Conservation (phyloP, 176 grass and related monocot genomes). For the Alloteropsis semialata region DNA sequence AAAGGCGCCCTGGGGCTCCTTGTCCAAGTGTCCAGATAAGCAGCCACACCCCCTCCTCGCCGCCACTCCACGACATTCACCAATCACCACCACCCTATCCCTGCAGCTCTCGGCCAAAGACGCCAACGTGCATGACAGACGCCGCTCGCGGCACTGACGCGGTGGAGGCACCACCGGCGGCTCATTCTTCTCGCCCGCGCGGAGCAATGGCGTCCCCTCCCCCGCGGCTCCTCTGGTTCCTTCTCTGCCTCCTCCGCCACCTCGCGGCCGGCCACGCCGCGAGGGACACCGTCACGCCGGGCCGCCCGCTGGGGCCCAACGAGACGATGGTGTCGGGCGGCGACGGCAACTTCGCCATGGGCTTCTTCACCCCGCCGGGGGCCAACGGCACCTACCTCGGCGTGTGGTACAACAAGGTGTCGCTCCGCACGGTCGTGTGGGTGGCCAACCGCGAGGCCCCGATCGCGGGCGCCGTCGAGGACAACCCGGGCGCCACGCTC, state of each 20-base stretch:
- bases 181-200: background rate
- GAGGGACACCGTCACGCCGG: constrained; percentile 38
- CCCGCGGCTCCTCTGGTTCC: background rate
- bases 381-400: constrained; percentile 49
- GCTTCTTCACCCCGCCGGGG: constrained; percentile 57
- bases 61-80: constrained; percentile 10
- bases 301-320: constrained; percentile 35
- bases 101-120: background rate
- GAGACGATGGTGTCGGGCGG: constrained; percentile 47
- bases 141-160: background rate
- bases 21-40: background rate
- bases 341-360: constrained; percentile 45
- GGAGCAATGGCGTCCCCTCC: constrained; percentile 13
- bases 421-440: constrained; percentile 55
- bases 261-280: background rate
- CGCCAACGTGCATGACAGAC: constrained; percentile 1
- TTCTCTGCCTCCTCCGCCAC: background rate
- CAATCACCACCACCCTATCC: background rate
- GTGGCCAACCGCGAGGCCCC: constrained; percentile 58
- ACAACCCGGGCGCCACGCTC: constrained; percentile 39
- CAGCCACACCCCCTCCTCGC: background rate
- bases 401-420: constrained; percentile 61
- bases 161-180: background rate
- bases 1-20: background rate
- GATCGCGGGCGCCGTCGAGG: constrained; percentile 27